Conservation (phyloP, 2,329 filamentous ascomycete species). For the Keithomyces neogunnii region DNA sequence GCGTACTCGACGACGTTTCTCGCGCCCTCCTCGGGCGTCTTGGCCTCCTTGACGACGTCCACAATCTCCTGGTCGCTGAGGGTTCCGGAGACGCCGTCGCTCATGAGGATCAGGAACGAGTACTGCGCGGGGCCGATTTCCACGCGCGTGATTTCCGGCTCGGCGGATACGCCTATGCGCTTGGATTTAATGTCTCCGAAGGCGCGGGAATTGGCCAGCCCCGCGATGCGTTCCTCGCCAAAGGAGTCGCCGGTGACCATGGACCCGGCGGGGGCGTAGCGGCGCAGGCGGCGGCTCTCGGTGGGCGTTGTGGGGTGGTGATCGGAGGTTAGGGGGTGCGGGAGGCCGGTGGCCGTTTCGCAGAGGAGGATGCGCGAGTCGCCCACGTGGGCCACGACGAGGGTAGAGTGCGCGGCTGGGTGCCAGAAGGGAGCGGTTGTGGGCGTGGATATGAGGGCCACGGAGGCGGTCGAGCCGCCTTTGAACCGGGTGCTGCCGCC, state of each 20-base stretch:
- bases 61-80: constrained; percentile 91
- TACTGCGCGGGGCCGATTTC: constrained; percentile 80
- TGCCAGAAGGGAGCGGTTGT: constrained; percentile 94
- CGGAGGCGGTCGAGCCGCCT: constrained; percentile 85
- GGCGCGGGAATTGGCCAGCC: constrained; percentile 85
- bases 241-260: constrained; percentile 89
- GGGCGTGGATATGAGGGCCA: constrained; percentile 86
- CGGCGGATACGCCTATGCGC: constrained; percentile 85
- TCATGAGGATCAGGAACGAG: constrained; percentile 79
- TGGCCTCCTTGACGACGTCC: constrained; percentile 88
- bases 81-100: constrained; percentile 80
- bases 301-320: constrained; percentile 85
- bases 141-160: constrained; percentile 76
- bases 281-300: constrained; percentile 74
- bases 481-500: constrained; percentile 75
- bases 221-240: constrained; percentile 90
- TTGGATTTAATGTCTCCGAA: constrained; percentile 93
- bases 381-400: constrained; percentile 84
- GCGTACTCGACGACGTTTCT: constrained; percentile 76
- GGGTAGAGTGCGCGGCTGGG: constrained; percentile 71
- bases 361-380: constrained; percentile 89
- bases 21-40: constrained; percentile 79
- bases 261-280: constrained; percentile 65
- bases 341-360: constrained; percentile 71
- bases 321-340: constrained; percentile 76